Conservation (phyloP, 257 asterid genomes). For the Salvia rosmarinus region DNA sequence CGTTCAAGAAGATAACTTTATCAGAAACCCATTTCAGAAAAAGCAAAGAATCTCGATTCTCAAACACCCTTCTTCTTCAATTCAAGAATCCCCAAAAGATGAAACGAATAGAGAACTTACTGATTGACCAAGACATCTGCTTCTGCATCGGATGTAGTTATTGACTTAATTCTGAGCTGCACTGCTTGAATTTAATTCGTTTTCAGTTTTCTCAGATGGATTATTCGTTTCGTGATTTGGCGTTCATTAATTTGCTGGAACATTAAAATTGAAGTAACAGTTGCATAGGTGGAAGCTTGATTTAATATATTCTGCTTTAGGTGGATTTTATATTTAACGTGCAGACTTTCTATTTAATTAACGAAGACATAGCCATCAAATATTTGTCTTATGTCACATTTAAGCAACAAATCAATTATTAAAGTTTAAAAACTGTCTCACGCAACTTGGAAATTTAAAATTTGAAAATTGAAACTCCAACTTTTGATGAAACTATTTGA, state of each 20-base stretch:
- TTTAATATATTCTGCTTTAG: slow-evolving; percentile 27
- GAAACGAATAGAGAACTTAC: slow-evolving; percentile 29
- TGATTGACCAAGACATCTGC: slow-evolving; percentile 26
- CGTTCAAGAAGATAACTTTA: slow-evolving; percentile 1
- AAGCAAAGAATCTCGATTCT: slow-evolving; percentile 22
- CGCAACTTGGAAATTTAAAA: slow-evolving; percentile 22
- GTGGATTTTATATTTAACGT: slow-evolving; percentile 15
- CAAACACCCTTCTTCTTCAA: slow-evolving; percentile 22
- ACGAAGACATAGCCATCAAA: slow-evolving; percentile 23
- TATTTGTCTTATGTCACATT: slow-evolving; percentile 39
- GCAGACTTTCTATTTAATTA: too few species aligned
- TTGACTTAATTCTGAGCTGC: slow-evolving; percentile 1
- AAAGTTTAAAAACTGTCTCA: neutral
- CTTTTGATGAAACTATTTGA: neutral
- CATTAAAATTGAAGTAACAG: slow-evolving; percentile 33
- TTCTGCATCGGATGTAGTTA: slow-evolving; percentile 30
- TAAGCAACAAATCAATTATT: slow-evolving; percentile 12
- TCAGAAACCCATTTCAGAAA: slow-evolving; percentile 39
- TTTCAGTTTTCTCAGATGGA: slow-evolving; percentile 15
- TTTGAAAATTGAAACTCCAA: neutral
- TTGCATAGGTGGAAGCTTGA: slow-evolving; percentile 40
- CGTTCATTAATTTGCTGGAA: slow-evolving; percentile 19
- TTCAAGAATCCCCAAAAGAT: neutral
- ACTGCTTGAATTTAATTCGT: slow-evolving; percentile 31
- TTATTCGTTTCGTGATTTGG: slow-evolving; percentile 20